Conservation (phyloP, 176 grass and related monocot genomes). For the Zea mays region Zm-B73-REFERENCE-NAM-5.0 NC_050105.1:124030001-124030500, state of each 20-base stretch:
- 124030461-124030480: conserved; percentile 35
- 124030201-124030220: conserved; percentile 81
- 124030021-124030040: too few species aligned
- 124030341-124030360: conserved; percentile 37
- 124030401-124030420: conserved; percentile 47
- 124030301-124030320: background rate
- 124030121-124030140: conserved; percentile 62
- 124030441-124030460: conserved; percentile 52
- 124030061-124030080: conserved; percentile 53
- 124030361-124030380: conserved; percentile 33
- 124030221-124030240: conserved; percentile 93
- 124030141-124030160: conserved; percentile 89
- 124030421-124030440: conserved; percentile 64
- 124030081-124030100: conserved; percentile 67
- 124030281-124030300: conserved; percentile 49
- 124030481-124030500: background rate
- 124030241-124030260: conserved; percentile 84
- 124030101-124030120: conserved; percentile 71
- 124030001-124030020: too few species aligned
- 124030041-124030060: conserved; percentile 58
- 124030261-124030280: conserved; percentile 70
- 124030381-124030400: conserved; percentile 30
- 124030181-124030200: conserved; percentile 74
- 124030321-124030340: conserved; percentile 2
- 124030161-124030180: conserved; percentile 85